Conservation (phyloP, 2,329 filamentous ascomycete species). For the Claviceps citrina region DNA sequence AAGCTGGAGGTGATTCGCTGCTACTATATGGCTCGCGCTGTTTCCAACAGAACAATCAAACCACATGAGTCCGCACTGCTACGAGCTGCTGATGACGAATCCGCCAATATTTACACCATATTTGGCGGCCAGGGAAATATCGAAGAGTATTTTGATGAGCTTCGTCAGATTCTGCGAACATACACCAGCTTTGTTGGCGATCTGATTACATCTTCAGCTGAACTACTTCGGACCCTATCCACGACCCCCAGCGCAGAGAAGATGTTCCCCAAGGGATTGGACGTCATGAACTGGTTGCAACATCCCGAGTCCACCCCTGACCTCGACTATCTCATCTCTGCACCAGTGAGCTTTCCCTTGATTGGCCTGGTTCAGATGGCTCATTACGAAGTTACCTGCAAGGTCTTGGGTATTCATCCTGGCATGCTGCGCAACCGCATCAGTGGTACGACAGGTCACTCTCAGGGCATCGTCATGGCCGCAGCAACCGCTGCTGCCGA, state of each 20-base stretch:
- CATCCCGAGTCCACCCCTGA: conserved; percentile 82
- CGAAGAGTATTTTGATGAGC: conserved; percentile 97
- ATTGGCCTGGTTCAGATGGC: conserved; percentile 93
- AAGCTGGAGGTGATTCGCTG: conserved; percentile 78
- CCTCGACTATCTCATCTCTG: conserved; percentile 83
- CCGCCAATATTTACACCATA: conserved; percentile 78
- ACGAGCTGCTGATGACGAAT: conserved; percentile 69
- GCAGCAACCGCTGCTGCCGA: conserved; percentile 80
- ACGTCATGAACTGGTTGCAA: conserved; percentile 86
- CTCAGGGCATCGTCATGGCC: conserved; percentile 87
- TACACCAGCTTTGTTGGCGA: conserved; percentile 85
- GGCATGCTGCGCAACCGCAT: conserved; percentile 75
- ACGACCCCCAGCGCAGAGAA: conserved; percentile 79
- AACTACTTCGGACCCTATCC: conserved; percentile 73
- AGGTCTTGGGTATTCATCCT: conserved; percentile 75
- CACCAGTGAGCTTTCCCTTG: conserved; percentile 86
- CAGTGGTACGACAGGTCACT: conserved; percentile 84
- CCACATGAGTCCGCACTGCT: conserved; percentile 87
- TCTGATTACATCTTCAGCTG: conserved; percentile 64
- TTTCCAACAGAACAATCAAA: conserved; percentile 72
- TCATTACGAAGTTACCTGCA: conserved; percentile 89
- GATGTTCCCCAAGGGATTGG: conserved; percentile 91
- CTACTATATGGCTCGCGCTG: conserved; percentile 81
- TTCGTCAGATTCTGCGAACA: conserved; percentile 77
- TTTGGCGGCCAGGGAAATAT: conserved; percentile 98